Base-by-base conservation (phyloP, 1,139 yeast genomes). In the Candida sp. region DNA sequence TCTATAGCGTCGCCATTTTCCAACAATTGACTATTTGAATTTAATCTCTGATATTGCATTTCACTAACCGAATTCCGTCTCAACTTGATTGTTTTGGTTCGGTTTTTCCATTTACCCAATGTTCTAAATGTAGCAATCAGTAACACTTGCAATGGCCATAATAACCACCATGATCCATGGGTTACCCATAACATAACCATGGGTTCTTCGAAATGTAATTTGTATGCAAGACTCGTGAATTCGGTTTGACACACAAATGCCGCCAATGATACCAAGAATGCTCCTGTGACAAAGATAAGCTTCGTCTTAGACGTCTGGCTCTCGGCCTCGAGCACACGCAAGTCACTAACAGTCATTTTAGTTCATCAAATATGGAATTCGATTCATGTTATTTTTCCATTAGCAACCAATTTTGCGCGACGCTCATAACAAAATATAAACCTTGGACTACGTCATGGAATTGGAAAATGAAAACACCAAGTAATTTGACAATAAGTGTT, bases 211-310 rank as follows among this genome's bases (percentile, higher is more conserved):
- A 82, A 87, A 6, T 75, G 77, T 4, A 70, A 61, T 34, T 73
- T 68, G 55, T 88, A 86, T 5, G 88, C 75, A 46, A 82, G 84
- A 4, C 90, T 79, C 1, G 96, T 88, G 48, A 84, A 70, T 61
- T 88, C 96, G 0, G 96, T 88, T 59, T 88, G 96, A 6, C 76
- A 58, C 1, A 88, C 90, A 63, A 88, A 89, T 5, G 89, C 60
- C 5, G 79, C 54, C 50, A 88, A 62, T 4, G 95, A 82, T 5
- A 83, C 49, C 4, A 81, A 40, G 47, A 88, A 81, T 6, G 90
- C 75, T 1, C 73, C 58, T 3, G 74, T 71, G 3, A 89, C 85
- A 47, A 79, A 78, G 5, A 68, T 51, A 35, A 82, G 57, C 56
- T 82, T 82, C 0, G 66, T 55, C 42, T 52, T 61, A 2, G 70